A percentile compares a stretch with the other conserved stretches of the same genome.
Evolutionary conservation across 2,329 filamentous ascomycete species (phyloP).

Genomic region (Phaeosphaeriaceae sp.): DNA sequence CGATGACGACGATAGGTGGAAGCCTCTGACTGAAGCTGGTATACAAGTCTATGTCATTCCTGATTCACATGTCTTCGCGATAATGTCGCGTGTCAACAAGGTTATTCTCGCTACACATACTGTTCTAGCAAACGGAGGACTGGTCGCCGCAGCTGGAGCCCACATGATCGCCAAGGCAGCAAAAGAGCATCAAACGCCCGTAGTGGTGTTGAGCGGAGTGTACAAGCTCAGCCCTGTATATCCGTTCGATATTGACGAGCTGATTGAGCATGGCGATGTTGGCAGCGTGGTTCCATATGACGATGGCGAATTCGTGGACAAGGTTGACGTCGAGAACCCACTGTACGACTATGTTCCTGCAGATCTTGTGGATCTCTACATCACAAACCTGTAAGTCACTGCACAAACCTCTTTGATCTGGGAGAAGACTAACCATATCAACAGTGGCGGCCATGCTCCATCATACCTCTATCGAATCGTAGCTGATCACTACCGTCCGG

Average conservation of each 20-base stretch:
- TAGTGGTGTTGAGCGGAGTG: conserved; percentile 87
- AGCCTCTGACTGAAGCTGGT: conserved; percentile 78
- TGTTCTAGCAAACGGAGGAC: conserved; percentile 85
- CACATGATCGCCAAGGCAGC: conserved; percentile 84
- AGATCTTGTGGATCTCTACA: conserved; percentile 78
- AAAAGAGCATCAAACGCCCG: conserved; percentile 79
- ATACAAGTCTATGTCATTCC: conserved; percentile 84
- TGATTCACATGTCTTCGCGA: conserved; percentile 85
- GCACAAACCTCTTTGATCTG: conserved; percentile 16
- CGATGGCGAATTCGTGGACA: conserved; percentile 79
- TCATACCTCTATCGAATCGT: conserved; percentile 77
- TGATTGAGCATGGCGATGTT: conserved; percentile 87
- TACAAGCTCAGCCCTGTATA: conserved; percentile 94
- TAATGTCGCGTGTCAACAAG: conserved; percentile 96
- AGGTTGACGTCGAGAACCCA: conserved; percentile 79
- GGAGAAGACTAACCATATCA: conserved; percentile 14
- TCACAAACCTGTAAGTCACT: conserved; percentile 77
- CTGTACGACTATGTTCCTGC: conserved; percentile 83
- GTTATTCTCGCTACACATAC: conserved; percentile 89
- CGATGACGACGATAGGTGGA: conserved; percentile 67
- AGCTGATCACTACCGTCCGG: conserved; percentile 75
- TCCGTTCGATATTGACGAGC: conserved; percentile 78
- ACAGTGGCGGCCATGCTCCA: conserved; percentile 70
- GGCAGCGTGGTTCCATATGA: conserved; percentile 78
- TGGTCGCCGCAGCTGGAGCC: conserved; percentile 85